phyloP scores from a whole-genome alignment of 2,329 filamentous ascomycete species.

The Tolypocladium sp. region DNA sequence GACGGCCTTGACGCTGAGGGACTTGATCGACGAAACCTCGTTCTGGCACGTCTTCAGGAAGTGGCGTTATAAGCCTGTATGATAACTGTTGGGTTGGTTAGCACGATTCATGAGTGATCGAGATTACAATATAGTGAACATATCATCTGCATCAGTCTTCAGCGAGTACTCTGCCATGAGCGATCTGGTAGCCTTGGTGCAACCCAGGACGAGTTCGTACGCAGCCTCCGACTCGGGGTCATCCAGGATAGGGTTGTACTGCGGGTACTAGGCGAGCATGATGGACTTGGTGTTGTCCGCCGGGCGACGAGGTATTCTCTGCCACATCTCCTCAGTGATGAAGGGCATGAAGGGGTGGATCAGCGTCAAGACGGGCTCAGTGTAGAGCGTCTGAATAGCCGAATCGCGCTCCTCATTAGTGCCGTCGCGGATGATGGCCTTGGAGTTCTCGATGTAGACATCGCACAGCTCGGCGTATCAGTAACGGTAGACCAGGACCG shows the following conservation, averaged over 20 bases:
- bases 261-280: slow-evolving; percentile 63
- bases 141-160: slow-evolving; percentile 32
- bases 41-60: slow-evolving; percentile 53
- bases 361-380: slow-evolving; percentile 62
- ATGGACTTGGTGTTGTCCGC: slow-evolving; percentile 63
- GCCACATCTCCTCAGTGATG: slow-evolving; percentile 75
- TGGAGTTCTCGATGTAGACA: slow-evolving; percentile 82
- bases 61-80: slow-evolving; percentile 62
- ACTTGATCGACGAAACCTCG: slow-evolving; percentile 66
- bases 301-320: slow-evolving; percentile 67
- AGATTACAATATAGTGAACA: too few species aligned
- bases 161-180: slow-evolving; percentile 65
- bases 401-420: slow-evolving; percentile 63
- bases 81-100: slow-evolving; percentile 35
- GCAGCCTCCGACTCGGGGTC: slow-evolving; percentile 60
- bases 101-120: not conserved
- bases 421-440: slow-evolving; percentile 70
- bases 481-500: slow-evolving; percentile 64
- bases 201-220: slow-evolving; percentile 69
- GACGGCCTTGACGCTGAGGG: slow-evolving; percentile 66
- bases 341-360: slow-evolving; percentile 79
- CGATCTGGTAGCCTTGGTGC: slow-evolving; percentile 62
- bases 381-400: slow-evolving; percentile 73
- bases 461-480: slow-evolving; percentile 72
- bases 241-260: slow-evolving; percentile 52